Evolutionary conservation across 257 asterid species (phyloP), one percentile per base, ranked within the genome.

Genomic region (Verbena officinalis): DNA sequence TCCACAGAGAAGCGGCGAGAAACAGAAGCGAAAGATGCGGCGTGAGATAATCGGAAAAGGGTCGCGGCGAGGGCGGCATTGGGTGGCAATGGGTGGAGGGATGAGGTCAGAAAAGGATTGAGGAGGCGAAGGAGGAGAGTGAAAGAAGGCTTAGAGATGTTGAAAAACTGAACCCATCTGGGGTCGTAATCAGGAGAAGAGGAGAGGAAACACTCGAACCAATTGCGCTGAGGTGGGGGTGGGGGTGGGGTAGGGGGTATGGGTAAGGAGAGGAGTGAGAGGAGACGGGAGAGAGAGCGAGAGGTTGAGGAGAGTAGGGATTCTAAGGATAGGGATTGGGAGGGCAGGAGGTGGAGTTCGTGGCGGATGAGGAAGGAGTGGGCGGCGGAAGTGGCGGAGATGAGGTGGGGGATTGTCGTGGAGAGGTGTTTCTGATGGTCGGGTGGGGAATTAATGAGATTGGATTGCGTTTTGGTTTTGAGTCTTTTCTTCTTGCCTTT

Each of bases 41-140:
- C 78, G 40, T 92, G 97, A 1, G 89, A 77, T 3, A 92, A 65
- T 9, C 97, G 84, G 68, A 78, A 87, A 50, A 92, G 93, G 16
- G 96, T 68, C 0, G 88, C 77, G n/a, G 93, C 96, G 12, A 92
- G 82, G 21, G 91, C 95, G 43, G 73, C 80, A 30, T 71, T 75
- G 2, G 87, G 89, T 20, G 83, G 78, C 53, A 89, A 38, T 17
- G 84, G 82, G 60, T 79, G 79, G 65, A 89, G 81, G 16, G 87
- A 62, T 9, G 84, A 81, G 46, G 81, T 55, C 50, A 92, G 53
- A 1, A 86, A 79, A 7, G 97, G 86, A 20, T 86, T 72, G 68
- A 89, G 88, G 45, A 89, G 92, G 53, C 89, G 90, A 9, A 89
- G 86, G n/a, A 92, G 86, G 40, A 85, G 95, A 49, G 90, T 85